Evolutionary conservation across 495 filamentous ascomycete genomes (phyloP), one percentile per base, ranked within the genome.

Genomic region (Podospora tetraspora): DNA sequence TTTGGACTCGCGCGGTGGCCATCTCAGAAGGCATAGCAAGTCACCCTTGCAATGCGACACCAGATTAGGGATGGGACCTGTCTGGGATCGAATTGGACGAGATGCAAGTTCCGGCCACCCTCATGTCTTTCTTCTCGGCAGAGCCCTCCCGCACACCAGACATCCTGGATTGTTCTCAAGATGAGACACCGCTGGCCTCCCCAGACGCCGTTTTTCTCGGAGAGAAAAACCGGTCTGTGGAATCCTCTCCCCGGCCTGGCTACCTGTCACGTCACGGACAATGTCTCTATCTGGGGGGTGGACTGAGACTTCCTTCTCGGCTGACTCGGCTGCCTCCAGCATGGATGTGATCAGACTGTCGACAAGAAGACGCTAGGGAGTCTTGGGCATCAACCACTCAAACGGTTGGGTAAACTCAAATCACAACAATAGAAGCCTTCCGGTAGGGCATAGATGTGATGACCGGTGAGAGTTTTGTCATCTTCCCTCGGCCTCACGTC

Each of bases 251-350:
- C 43, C 43, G 43, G 43, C n/a, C 43, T n/a, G 32, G 16, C 61
- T 32, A 62, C 29, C 29, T 62, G 25, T 32, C 16, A 62, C 22
- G 61, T 29, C 29, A 32, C 27, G 27, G 61, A 11, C 27, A 62
- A 12, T 62, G 61, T 62, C 19, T 62, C 32, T 62, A 37, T 62
- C 32, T 62, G 43, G 43, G 19, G 43, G 43, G 43, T 52, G 1
- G 43, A 62, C 27, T 62, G 61, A 29, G 19, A 62, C 61, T 62
- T 62, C n/a, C 29, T n/a, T 62, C n/a, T 62, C 29, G 61, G 61
- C n/a, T 62, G 27, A 2, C 61, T 62, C 61, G 61, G 61, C 61
- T 62, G 25, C 61, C 22, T 3, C 29, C 61, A 22, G 29, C 29
- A 13, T 52, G 43, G 16, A 34, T 34, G 32, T 13, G 11, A 2